Percentiles rank a stretch among this genome's conserved stretches.
Conservation (phyloP, 441 rosid species). For the Sinapis alba region DNA sequence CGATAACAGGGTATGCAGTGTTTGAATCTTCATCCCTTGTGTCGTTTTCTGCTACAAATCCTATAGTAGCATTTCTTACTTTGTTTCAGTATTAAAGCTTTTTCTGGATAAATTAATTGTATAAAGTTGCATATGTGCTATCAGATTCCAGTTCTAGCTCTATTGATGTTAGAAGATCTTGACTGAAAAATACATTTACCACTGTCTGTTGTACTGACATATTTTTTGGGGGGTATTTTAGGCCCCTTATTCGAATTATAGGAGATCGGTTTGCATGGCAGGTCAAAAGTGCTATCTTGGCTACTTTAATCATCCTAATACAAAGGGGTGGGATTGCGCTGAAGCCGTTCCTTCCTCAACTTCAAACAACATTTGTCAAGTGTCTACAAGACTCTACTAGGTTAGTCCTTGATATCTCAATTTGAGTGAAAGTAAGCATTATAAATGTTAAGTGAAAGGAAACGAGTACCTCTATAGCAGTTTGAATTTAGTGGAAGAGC, state of each 20-base stretch:
- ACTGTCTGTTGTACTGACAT: slow-evolving; percentile 7
- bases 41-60: neutral
- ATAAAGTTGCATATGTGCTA: too few relatives aligned
- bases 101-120: slow-evolving; percentile 11
- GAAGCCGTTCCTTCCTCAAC: slow-evolving; percentile 98
- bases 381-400: slow-evolving; percentile 94
- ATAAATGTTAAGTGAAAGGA: slow-evolving; percentile 1
- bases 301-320: slow-evolving; percentile 82
- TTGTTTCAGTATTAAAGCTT: slow-evolving; percentile 8
- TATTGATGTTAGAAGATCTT: too few relatives aligned
- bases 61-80: neutral
- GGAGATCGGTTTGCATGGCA: slow-evolving; percentile 99
- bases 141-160: too few relatives aligned
- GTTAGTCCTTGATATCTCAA: slow-evolving; percentile 45
- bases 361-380: slow-evolving; percentile 97
- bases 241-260: slow-evolving; percentile 97
- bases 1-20: slow-evolving; percentile 87
- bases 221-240: slow-evolving; percentile 47
- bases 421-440: neutral
- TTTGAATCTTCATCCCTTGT: slow-evolving; percentile 20
- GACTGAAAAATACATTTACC: too few relatives aligned
- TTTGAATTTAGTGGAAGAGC: slow-evolving; percentile 1
- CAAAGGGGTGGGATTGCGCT: slow-evolving; percentile 90
- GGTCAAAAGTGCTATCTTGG: slow-evolving; percentile 96
- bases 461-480: neutral